These are phyloP conservation scores for Chaetomium sp. DNA, from an alignment of 2,329 filamentous ascomycete species.

Conservation along the genomic window DNA sequence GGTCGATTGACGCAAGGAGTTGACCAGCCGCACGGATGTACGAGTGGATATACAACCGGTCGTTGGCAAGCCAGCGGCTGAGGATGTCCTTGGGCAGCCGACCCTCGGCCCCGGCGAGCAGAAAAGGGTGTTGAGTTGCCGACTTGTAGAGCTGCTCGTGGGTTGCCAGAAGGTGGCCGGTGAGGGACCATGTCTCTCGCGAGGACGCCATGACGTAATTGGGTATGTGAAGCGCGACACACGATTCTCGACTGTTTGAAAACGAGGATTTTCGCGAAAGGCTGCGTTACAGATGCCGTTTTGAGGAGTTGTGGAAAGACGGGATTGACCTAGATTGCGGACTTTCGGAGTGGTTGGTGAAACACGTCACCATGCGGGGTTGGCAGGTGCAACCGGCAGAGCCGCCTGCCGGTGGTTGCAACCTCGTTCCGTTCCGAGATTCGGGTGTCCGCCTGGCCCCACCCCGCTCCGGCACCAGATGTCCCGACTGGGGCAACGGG, in stretches of 20 bases:
- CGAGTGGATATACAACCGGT: conserved; percentile 69
- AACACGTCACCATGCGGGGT: conserved; percentile 8
- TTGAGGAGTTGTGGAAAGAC: too few relatives aligned
- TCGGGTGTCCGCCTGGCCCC: not conserved
- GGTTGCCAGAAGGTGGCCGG: conserved; percentile 56
- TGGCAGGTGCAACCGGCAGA: not conserved
- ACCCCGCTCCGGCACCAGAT: not conserved
- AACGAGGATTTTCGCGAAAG: not conserved
- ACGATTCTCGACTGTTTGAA: not conserved
- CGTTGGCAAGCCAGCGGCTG: conserved; percentile 70
- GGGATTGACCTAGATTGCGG: not conserved
- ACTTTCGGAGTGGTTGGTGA: not conserved
- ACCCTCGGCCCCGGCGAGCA: conserved; percentile 65
- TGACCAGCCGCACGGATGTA: conserved; percentile 66
- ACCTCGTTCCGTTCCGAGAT: not conserved
- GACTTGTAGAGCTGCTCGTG: conserved; percentile 50
- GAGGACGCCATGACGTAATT: conserved; percentile 23
- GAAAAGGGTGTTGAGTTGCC: conserved; percentile 68
- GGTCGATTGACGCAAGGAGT: conserved; percentile 63
- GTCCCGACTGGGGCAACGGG: not conserved
- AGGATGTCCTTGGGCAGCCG: conserved; percentile 58
- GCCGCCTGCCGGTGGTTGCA: not conserved
- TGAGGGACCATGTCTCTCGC: conserved; percentile 48
- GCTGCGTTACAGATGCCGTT: not conserved
- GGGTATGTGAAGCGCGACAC: not conserved